Evolutionary conservation across 371 early-diverging fungal species (phyloP), one percentile per base, ranked within the genome.

Genomic region (Cokeromyces recurvatus): DNA sequence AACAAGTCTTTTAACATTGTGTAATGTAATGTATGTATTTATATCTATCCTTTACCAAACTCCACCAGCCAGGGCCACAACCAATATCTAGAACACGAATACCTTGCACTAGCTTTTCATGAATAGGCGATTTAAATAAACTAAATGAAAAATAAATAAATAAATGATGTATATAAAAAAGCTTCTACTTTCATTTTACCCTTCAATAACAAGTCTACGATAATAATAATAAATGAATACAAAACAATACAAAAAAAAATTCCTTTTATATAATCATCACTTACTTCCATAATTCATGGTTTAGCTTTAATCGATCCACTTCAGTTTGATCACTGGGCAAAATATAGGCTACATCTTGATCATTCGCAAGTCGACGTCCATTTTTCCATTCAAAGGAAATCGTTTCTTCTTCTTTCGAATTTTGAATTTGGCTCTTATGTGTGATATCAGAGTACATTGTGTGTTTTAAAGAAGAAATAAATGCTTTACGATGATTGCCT

Each of bases 11-110:
- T n/a, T n/a, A n/a, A n/a, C 29, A 7, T 27, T 23, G 15, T 32
- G 34, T 34, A 6, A 34, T 11, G 4, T 12, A 6, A 45, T 6
- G 11, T 32, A 17, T 31, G 27, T 12, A 51, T 29, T 22, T 17
- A 32, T 10, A 16, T 8, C 4, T n/a, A 2, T 42, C 25, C 5
- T 25, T 56, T 49, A 62, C 69, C 38, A 59, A 9, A n/a, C 65
- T 61, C 74, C 74, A 73, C 59, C 59, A 67, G 10, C 70, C 74
- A 37, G 74, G 74, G 2, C 74, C 74, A 57, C 74, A 73, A 2
- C 75, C 75, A 21, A 71, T 59, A 20, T 74, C 75, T 14, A 74
- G 52, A 0, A 71, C 69, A 16, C 60, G 55, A 19, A 64, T 64
- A 11, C 71, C 71, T 41, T 58, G 38, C 14, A 38, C 31, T n/a